phyloP scores from a whole-genome alignment of 441 rosid genomes.

The Theobroma grandiflorum region DNA sequence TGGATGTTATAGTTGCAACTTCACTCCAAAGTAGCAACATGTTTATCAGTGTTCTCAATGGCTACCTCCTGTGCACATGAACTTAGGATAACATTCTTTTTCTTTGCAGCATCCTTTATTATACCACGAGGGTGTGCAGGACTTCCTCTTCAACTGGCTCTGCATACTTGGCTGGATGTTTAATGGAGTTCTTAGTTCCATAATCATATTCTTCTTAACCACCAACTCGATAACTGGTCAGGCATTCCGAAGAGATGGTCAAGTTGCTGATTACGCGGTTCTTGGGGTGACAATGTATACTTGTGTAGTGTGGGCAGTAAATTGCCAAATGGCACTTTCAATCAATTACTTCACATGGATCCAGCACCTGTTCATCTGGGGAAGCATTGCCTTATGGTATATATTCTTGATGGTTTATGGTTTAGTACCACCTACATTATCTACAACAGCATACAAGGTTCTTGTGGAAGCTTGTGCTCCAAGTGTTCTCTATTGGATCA shows the following conservation, averaged over 20 bases:
- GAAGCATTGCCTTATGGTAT: slow-evolving; percentile 87
- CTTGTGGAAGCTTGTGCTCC: slow-evolving; percentile 78
- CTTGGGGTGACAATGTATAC: slow-evolving; percentile 89
- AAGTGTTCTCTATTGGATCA: slow-evolving; percentile 66
- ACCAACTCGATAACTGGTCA: slow-evolving; percentile 55
- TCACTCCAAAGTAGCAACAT: neutral
- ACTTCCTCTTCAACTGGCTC: slow-evolving; percentile 82
- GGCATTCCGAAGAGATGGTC: slow-evolving; percentile 72
- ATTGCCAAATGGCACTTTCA: slow-evolving; percentile 88
- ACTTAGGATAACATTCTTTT: neutral
- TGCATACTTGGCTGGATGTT: slow-evolving; percentile 88
- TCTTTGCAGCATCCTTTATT: slow-evolving; percentile 65
- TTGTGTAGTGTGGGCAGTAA: slow-evolving; percentile 81
- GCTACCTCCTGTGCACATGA: neutral
- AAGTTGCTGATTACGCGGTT: slow-evolving; percentile 65
- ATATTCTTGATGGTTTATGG: slow-evolving; percentile 74
- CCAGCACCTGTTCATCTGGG: slow-evolving; percentile 92
- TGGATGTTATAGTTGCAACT: neutral
- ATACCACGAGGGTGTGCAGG: slow-evolving; percentile 80
- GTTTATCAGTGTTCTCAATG: neutral
- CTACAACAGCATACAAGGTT: slow-evolving; percentile 80
- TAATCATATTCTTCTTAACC: slow-evolving; percentile 77
- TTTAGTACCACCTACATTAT: slow-evolving; percentile 57
- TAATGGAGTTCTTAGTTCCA: slow-evolving; percentile 76
- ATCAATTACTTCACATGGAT: slow-evolving; percentile 96